These are phyloP conservation scores for Globisporangium sylvaticum DNA, from an alignment of 352 stramenopile species.

Conservation along the genomic window DNA sequence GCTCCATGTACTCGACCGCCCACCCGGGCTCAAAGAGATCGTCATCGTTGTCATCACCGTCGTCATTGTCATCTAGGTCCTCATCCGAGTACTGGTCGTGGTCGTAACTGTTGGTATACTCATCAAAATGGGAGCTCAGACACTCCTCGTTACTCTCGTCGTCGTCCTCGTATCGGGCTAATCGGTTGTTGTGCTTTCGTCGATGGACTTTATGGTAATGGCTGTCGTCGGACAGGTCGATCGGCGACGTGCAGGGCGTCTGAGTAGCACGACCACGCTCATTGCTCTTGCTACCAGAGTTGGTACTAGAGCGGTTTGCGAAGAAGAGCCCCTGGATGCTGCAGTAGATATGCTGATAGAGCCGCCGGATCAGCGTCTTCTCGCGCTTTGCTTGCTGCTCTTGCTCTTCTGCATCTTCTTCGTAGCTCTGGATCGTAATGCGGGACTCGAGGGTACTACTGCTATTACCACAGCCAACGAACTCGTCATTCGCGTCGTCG, in stretches of 20 bases:
- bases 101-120: background rate
- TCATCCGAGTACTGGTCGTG: slow-evolving; percentile 1
- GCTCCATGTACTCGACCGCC: slow-evolving; percentile 79
- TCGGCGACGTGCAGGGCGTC: slow-evolving; percentile 70
- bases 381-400: slow-evolving; percentile 21
- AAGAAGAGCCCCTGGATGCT: slow-evolving; percentile 49
- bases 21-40: slow-evolving; percentile 53
- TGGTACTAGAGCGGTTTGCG: slow-evolving; percentile 2
- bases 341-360: slow-evolving; percentile 49
- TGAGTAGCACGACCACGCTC: slow-evolving; percentile 33
- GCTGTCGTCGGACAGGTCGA: slow-evolving; percentile 30
- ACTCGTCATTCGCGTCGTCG: slow-evolving; percentile 11
- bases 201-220: slow-evolving; percentile 12
- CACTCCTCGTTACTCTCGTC: background rate
- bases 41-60: slow-evolving; percentile 4
- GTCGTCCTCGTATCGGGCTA: background rate
- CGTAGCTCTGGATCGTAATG: slow-evolving; percentile 10
- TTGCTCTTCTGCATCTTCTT: slow-evolving; percentile 1
- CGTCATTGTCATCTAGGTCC: slow-evolving; percentile 15
- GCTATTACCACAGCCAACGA: background rate
- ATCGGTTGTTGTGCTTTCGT: slow-evolving; percentile 9
- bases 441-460: background rate
- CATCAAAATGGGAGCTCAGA: background rate
- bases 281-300: background rate
- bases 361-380: slow-evolving; percentile 31